These are phyloP conservation scores for Erysimum cheiranthoides DNA, from an alignment of 345 rosid genomes.

Conservation along the genomic window DNA sequence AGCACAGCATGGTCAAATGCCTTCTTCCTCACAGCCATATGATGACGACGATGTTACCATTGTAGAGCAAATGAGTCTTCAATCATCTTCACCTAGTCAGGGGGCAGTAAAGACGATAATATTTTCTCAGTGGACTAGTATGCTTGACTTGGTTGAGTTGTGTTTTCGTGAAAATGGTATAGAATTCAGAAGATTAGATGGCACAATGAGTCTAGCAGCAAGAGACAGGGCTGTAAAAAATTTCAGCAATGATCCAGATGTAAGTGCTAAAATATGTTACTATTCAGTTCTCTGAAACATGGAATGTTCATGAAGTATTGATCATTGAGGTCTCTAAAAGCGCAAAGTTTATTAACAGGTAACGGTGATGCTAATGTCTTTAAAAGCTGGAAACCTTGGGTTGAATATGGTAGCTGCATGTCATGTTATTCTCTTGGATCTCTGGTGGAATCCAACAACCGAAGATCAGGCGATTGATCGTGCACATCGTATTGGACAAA, in stretches of 20 bases:
- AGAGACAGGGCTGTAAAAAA: conserved; percentile 91
- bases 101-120: conserved; percentile 81
- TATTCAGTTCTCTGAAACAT: conserved; percentile 27
- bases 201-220: conserved; percentile 77
- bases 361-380: conserved; percentile 84
- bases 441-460: conserved; percentile 98
- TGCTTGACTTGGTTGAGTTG: conserved; percentile 83
- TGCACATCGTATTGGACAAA: conserved; percentile 98
- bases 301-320: conserved; percentile 8
- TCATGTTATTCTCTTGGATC: conserved; percentile 90
- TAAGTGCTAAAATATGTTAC: conserved; percentile 37
- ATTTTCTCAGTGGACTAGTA: conserved; percentile 95
- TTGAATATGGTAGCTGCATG: conserved; percentile 95
- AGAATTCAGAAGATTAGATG: conserved; percentile 87
- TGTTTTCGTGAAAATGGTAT: conserved; percentile 56
- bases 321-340: conserved; percentile 28
- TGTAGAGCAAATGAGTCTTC: conserved; percentile 48
- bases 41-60: conserved; percentile 47
- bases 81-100: conserved; percentile 49
- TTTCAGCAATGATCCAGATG: conserved; percentile 80
- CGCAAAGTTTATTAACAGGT: conserved; percentile 51
- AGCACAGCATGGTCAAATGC: conserved; percentile 47
- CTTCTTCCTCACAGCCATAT: conserved; percentile 45
- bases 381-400: conserved; percentile 96
- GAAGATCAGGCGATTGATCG: conserved; percentile 91